A percentile compares a stretch with the other conserved stretches of the same genome.
phyloP scores from a whole-genome alignment of 2,329 filamentous ascomycete genomes.

The Stagonosporopsis rhizophila region DNA sequence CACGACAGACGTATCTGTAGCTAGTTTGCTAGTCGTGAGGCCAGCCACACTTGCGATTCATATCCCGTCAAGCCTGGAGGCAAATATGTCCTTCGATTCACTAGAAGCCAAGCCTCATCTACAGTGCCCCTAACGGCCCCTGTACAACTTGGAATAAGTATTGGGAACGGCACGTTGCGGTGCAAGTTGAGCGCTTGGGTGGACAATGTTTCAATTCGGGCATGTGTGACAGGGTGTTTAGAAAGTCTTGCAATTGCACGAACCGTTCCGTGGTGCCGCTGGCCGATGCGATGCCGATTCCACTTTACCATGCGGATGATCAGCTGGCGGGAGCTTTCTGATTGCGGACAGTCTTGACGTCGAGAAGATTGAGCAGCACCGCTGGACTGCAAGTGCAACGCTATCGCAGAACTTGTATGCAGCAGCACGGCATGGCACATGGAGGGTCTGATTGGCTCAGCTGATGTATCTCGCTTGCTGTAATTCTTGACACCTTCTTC shows the following conservation, averaged over 20 bases:
- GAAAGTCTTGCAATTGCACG: constrained; percentile 12
- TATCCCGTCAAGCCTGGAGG: constrained; percentile 1
- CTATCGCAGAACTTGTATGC: constrained; percentile 6
- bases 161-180: constrained; percentile 11
- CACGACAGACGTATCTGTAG: not conserved
- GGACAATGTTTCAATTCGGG: not conserved
- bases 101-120: constrained; percentile 4
- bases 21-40: constrained; percentile 7
- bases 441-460: constrained; percentile 2
- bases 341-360: constrained; percentile 1
- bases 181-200: constrained; percentile 8
- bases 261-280: constrained; percentile 5
- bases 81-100: not conserved
- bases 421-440: constrained; percentile 9
- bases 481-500: constrained; percentile 7
- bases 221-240: constrained; percentile 8
- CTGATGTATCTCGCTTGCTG: not conserved
- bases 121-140: not conserved
- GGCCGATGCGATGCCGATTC: constrained; percentile 16
- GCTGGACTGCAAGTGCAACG: constrained; percentile 5
- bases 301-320: constrained; percentile 3
- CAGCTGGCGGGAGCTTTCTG: not conserved
- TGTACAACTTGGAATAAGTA: constrained; percentile 1
- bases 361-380: not conserved
- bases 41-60: constrained; percentile 14